Evolutionary conservation across 2,329 filamentous ascomycete genomes (phyloP), one percentile per base, ranked within the genome.

Genomic region (Allantophomopsis cytisporea): DNA sequence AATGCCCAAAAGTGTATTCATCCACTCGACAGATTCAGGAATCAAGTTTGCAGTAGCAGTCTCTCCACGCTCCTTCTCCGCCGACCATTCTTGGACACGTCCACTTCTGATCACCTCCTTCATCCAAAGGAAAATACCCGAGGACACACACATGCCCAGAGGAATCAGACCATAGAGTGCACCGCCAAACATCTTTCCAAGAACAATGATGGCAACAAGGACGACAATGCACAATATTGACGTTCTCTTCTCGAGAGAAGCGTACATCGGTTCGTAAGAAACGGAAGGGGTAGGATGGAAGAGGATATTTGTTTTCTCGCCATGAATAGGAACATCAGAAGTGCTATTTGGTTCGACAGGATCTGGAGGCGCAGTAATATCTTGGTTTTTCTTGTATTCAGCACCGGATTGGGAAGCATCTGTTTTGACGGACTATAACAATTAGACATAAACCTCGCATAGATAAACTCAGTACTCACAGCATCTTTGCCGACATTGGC

Each of bases 261-360:
- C 73, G 56, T 83, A 95, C 72, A 87, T 94, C 4, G 88, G 86
- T 58, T 94, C 85, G 54, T 86, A 94, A 63, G 80, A 86, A 48
- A 94, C 73, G 0, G 82, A 83, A 0, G 89, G 89, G 0, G 89
- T 96, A 13, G 91, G 89, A 59, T 95, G 89, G 60, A 96, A 96
- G 21, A 95, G 71, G 14, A 96, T 80, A 45, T 94, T 95, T 3
- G 91, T 96, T 70, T 91, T 95, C 56, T 96, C 89, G 52, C 88
- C 89, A 54, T 88, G 83, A 42, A 96, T 94, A 3, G 91, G 91
- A 1, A 96, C 87, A 59, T 96, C 91, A 18, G 85, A 88, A 0
- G 89, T 96, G 28, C 80, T 76, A 17, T 86, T 85, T 41, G 80
- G 71, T 13, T 80, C 78, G 15, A 94, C 68, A 1, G 89, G 89